Evolutionary conservation across 2,329 filamentous ascomycete species (phyloP), one percentile per base, ranked within the genome.

Genomic region (Neonectria sp.): DNA sequence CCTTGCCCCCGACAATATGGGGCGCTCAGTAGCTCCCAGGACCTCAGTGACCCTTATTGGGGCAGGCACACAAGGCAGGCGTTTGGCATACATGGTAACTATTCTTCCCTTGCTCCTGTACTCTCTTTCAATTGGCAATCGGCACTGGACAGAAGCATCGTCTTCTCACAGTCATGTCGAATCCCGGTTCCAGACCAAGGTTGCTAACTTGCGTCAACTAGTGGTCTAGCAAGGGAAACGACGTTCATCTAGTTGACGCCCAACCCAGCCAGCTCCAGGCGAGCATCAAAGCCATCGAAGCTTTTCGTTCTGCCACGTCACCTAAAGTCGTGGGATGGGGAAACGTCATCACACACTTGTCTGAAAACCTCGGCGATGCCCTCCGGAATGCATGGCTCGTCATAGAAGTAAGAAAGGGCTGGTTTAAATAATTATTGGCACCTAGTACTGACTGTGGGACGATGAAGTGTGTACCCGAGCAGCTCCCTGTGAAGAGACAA

Each of bases 401-500:
- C 3, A 61, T 78, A 2, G 77, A 79, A 69, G 77, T 79, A 35
- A 35, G 46, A 9, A 0, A 24, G 7, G 17, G 6, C 0, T 2
- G 3, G 1, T 1, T 1, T 3, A 12, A 2, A 12, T 25, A n/a
- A 2, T n/a, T 17, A 15, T 24, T 25, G 17, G 4, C 13, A 6
- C 6, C 35, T 11, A 29, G 17, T 15, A 11, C 63, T 73, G 49
- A 75, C 49, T 55, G 12, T 12, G n/a, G n/a, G 15, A n/a, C 8
- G 9, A 9, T 49, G 3, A 35, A 55, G 83, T 84, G 83, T 61
- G 78, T 86, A 8, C 84, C 84, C 0, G 84, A 86, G 67, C 76
- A 77, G 29, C 71, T 86, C 8, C 48, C 74, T 0, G 71, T 85
- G n/a, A 86, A 86, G 68, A 79, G 74, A 52, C 70, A 76, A 2